Evolutionary conservation across 75 land plant genomes (phyloP).

Genomic region (Cryptomeria japonica): DNA sequence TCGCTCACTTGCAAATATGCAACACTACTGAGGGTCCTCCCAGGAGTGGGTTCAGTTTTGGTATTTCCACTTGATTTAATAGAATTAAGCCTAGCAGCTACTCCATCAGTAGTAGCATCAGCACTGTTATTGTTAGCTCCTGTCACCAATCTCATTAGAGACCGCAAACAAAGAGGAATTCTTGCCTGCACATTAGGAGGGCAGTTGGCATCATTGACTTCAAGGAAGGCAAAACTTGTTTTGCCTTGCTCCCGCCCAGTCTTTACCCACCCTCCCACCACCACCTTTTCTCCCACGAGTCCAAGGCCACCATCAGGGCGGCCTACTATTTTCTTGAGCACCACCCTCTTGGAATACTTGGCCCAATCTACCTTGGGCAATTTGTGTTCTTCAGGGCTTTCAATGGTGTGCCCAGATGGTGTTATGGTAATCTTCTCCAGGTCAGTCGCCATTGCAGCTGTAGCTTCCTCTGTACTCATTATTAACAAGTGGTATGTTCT

Average conservation of each 20-base stretch:
- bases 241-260: constrained; percentile 54
- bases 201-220: constrained; percentile 31
- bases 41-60: constrained; percentile 16
- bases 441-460: neutral
- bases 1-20: constrained; percentile 70
- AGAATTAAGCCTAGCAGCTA: neutral
- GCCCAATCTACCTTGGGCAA: constrained; percentile 3
- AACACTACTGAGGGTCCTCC: constrained; percentile 17
- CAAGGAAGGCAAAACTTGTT: constrained; percentile 24
- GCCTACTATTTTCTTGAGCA: constrained; percentile 53
- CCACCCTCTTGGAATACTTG: constrained; percentile 68
- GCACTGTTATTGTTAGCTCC: neutral
- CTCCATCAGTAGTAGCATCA: neutral
- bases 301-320: constrained; percentile 62
- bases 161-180: constrained; percentile 40
- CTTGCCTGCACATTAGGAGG: constrained; percentile 37
- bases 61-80: neutral
- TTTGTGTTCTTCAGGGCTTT: neutral
- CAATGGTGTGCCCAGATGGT: neutral
- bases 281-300: constrained; percentile 55
- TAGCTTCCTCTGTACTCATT: neutral
- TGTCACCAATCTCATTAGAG: constrained; percentile 25
- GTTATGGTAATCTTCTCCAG: constrained; percentile 4
- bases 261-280: constrained; percentile 95
- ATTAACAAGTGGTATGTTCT: neutral